Evolutionary conservation across 2,329 filamentous ascomycete genomes (phyloP).

Genomic region (Didymella exigua): DNA sequence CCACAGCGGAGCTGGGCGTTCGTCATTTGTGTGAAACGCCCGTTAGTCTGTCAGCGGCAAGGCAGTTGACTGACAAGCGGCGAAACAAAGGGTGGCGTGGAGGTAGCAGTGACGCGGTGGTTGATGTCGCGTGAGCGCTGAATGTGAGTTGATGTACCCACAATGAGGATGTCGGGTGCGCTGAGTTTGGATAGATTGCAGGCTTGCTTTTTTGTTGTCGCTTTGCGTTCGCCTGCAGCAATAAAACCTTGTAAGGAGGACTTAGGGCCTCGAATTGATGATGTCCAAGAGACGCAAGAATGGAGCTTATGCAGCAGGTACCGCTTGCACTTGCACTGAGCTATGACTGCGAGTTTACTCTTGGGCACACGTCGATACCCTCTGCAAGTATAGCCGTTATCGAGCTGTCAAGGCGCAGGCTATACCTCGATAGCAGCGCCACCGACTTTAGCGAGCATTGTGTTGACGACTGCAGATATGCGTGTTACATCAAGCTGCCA

Average conservation of each 20-base stretch:
- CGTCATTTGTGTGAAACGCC: slow-evolving; percentile 35
- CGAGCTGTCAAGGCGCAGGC: not conserved
- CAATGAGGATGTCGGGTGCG: not conserved
- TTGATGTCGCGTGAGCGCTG: not conserved
- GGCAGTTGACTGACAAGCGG: slow-evolving; percentile 15
- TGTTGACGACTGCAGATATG: slow-evolving; percentile 4
- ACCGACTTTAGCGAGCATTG: slow-evolving; percentile 5
- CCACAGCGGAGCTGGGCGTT: not conserved
- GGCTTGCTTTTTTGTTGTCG: not conserved
- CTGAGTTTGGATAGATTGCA: slow-evolving; percentile 2
- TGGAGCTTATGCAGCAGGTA: not conserved
- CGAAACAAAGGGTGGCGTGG: slow-evolving; percentile 6
- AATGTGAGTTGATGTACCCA: not conserved
- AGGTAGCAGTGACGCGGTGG: slow-evolving; percentile 1
- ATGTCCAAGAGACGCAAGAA: not conserved
- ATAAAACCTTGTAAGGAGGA: not conserved
- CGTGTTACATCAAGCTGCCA: slow-evolving; percentile 4
- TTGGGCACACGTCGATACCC: not conserved
- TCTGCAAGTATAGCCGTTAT: slow-evolving; percentile 6
- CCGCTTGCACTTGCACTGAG: not conserved
- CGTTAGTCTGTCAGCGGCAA: slow-evolving; percentile 22
- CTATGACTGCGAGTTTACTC: not conserved
- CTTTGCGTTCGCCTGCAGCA: not conserved
- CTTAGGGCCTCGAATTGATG: not conserved
- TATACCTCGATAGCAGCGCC: slow-evolving; percentile 11